Evolutionary conservation across 345 rosid species (phyloP), one percentile per base, ranked within the genome.

Genomic region (Xanthoceras sorbifolium): DNA sequence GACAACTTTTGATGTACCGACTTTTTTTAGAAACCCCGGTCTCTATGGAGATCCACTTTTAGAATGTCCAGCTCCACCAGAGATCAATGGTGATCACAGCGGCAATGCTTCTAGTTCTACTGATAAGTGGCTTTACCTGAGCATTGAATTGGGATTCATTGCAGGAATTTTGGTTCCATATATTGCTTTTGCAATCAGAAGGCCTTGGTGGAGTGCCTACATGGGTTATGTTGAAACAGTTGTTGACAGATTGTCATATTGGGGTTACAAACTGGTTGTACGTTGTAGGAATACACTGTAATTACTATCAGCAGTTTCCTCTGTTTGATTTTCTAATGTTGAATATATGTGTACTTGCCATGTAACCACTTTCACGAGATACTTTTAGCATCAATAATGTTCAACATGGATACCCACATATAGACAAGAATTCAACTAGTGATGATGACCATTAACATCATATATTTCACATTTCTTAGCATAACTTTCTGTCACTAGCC

Each of bases 41-140:
- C 87, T 84, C 3, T 87, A 89, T 42, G 88, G 92, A 18, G 67
- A 25, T 79, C 86, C 85, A 46, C 76, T 89, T 5, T 44, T 46
- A 46, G 50, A 46, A 46, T 46, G 18, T 46, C 50, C 14, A 2
- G 18, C 50, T 46, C 50, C 3, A 12, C 9, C 40, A 5, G 40
- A 36, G 40, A 36, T 9, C 40, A 3, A 36, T 1, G 4, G 40
- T 0, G 40, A 36, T 36, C 40, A 36, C 4, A 36, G 6, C 6
- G 40, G 4, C 40, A 36, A 36, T n/a, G n/a, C n/a, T n/a, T n/a
- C n/a, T 36, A 3, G 40, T 54, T 0, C 40, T 36, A 36, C 40
- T 36, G 4, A 1, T 36, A 36, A 36, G 40, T 2, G 52, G 52
- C 18, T 46, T 14, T 46, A 14, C 18, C 18, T 46, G 4, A 14